Evolutionary conservation across 139 green algal species (phyloP), one percentile per base, ranked within the genome.

Genomic region (Spirogloea muscicola): DNA sequence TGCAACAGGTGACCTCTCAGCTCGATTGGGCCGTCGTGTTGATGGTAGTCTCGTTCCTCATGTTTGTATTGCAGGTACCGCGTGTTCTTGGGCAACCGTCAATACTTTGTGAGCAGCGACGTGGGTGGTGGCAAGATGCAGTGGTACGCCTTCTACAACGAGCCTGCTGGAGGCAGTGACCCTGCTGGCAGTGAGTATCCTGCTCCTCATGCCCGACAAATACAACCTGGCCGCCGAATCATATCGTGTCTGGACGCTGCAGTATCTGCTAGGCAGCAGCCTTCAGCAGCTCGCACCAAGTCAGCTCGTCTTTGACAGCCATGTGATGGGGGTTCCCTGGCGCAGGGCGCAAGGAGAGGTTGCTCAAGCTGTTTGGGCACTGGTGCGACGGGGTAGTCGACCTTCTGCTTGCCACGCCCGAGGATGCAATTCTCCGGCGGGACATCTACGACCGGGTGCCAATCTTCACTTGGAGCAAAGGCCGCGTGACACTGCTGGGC

Each of bases 51-150:
- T 21, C 21, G 46, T n/a, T 55, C 46, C 46, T 66, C 25, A 18
- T 51, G 21, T 44, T 63, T 18, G 18, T 74, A 5, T 16, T 33
- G 43, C 73, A 81, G 73, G n/a, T 82, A 82, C 52, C 69, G 92
- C 46, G 93, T 87, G 57, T 99, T 98, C 83, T 88, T 99, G 51
- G 94, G 94, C 82, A 92, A 96, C 68, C 83, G 86, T 3, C 85
- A 96, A 80, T 99, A 99, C 82, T 99, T 99, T 89, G 94, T 99
- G n/a, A 87, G 58, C 69, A 91, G 79, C 64, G 94, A 99, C 79
- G 94, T 99, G n/a, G 94, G 94, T 25, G 86, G 82, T 18, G 93
- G 94, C 68, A 93, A 96, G 84, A 94, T 95, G 89, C 94, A 98
- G 86, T 98, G 91, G 89, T 98, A 98, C 80, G 94, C 82, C 36